phyloP scores from a whole-genome alignment of 495 filamentous ascomycete genomes.

The Talaromyces liani region DNA sequence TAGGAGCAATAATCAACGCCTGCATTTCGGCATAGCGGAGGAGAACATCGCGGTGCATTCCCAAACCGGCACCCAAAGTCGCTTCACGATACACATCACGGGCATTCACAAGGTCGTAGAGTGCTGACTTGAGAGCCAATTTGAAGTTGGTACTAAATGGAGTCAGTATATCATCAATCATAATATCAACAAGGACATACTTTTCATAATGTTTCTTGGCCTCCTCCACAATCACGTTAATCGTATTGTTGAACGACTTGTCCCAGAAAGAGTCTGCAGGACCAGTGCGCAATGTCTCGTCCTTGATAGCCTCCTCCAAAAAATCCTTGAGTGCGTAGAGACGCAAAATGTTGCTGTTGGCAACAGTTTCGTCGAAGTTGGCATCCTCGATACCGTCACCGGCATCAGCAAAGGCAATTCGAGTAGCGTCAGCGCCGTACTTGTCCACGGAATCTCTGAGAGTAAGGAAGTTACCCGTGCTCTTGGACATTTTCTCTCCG shows the following conservation, averaged over 20 bases:
- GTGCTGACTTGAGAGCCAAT: constrained; percentile 77
- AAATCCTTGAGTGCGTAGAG: constrained; percentile 83
- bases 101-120: constrained; percentile 82
- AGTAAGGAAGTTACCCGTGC: constrained; percentile 92
- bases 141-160: constrained; percentile 68
- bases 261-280: constrained; percentile 75
- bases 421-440: constrained; percentile 87
- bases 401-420: constrained; percentile 88
- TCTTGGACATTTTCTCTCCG: constrained; percentile 96
- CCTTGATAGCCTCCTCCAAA: constrained; percentile 76
- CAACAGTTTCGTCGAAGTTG: constrained; percentile 94
- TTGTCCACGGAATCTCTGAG: constrained; percentile 79
- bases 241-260: constrained; percentile 84
- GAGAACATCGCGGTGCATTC: constrained; percentile 75
- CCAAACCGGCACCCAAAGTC: constrained; percentile 60
- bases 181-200: constrained; percentile 23
- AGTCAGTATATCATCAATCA: constrained; percentile 22
- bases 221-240: constrained; percentile 75
- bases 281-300: constrained; percentile 65
- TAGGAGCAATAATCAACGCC: constrained; percentile 66
- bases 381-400: constrained; percentile 93
- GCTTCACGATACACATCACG: constrained; percentile 89
- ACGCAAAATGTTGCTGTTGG: constrained; percentile 81
- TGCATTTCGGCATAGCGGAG: constrained; percentile 81
- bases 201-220: constrained; percentile 66